Evolutionary conservation across 495 filamentous ascomycete genomes (phyloP).

Genomic region (Trichoderma orchidacearum): DNA sequence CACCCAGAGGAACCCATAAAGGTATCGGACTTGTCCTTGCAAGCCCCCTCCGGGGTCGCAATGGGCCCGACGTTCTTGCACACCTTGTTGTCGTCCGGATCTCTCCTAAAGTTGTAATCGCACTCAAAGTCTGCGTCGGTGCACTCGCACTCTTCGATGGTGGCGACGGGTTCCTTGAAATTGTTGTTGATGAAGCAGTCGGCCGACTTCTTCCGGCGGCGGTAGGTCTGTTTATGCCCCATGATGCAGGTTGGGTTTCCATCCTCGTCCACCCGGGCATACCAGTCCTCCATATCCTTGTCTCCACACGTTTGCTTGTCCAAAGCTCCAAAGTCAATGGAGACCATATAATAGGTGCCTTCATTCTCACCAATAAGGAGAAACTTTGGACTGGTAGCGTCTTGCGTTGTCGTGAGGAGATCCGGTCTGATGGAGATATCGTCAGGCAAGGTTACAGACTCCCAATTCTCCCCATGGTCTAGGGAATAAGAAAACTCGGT

Average conservation of each 20-base stretch:
- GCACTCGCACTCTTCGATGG: slow-evolving; percentile 64
- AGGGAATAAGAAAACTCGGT: slow-evolving; percentile 60
- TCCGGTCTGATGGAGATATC: slow-evolving; percentile 48
- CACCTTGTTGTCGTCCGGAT: slow-evolving; percentile 27
- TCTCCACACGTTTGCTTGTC: slow-evolving; percentile 71
- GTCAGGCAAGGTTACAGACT: slow-evolving; percentile 43
- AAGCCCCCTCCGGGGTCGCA: slow-evolving; percentile 48
- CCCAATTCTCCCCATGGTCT: slow-evolving; percentile 76
- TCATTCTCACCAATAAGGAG: slow-evolving; percentile 47
- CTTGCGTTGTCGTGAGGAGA: slow-evolving; percentile 70
- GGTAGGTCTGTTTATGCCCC: slow-evolving; percentile 81
- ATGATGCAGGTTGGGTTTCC: slow-evolving; percentile 78
- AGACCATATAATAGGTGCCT: slow-evolving; percentile 44
- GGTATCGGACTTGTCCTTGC: slow-evolving; percentile 45
- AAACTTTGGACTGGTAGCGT: slow-evolving; percentile 86
- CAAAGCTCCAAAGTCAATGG: slow-evolving; percentile 70
- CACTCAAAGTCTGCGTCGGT: slow-evolving; percentile 80
- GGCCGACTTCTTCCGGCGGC: slow-evolving; percentile 66
- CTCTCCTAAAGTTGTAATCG: slow-evolving; percentile 68
- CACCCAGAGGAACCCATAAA: slow-evolving; percentile 82
- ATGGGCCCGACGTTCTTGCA: slow-evolving; percentile 42
- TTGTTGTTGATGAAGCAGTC: slow-evolving; percentile 82
- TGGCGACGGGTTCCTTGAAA: slow-evolving; percentile 57
- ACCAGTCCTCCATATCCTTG: slow-evolving; percentile 77
- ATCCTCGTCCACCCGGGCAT: slow-evolving; percentile 65